Conservation (phyloP, 2,329 filamentous ascomycete genomes). For the Calonectria fujianensis region DNA sequence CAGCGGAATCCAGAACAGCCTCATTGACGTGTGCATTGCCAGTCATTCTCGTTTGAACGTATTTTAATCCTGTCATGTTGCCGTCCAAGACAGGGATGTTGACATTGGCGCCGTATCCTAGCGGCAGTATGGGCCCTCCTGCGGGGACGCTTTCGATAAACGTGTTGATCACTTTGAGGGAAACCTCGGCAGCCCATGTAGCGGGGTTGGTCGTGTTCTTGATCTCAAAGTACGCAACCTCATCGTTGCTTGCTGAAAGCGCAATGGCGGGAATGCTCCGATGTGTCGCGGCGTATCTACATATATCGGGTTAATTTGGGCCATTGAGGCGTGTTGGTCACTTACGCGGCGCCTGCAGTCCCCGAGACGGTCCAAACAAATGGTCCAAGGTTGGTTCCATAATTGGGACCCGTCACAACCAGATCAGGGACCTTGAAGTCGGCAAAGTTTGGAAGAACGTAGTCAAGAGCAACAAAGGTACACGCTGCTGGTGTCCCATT, state of each 20-base stretch:
- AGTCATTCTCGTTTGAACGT: constrained; percentile 68
- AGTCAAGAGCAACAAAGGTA: constrained; percentile 74
- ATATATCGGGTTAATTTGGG: not conserved
- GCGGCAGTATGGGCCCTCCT: constrained; percentile 62
- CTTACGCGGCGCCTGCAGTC: constrained; percentile 66
- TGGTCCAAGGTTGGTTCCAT: constrained; percentile 71
- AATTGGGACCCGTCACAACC: constrained; percentile 74
- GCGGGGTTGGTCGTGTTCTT: constrained; percentile 65
- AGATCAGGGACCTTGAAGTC: constrained; percentile 71
- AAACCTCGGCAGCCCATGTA: constrained; percentile 64
- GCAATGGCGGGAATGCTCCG: constrained; percentile 71
- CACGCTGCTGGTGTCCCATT: constrained; percentile 75
- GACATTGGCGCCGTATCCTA: constrained; percentile 71
- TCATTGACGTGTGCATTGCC: constrained; percentile 69
- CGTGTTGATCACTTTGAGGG: constrained; percentile 65
- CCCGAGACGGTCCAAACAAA: constrained; percentile 73
- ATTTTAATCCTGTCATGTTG: constrained; percentile 63
- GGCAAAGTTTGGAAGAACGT: constrained; percentile 70
- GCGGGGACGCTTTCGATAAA: constrained; percentile 62
- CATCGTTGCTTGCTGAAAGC: constrained; percentile 66
- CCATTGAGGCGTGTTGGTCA: not conserved
- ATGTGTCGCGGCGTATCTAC: constrained; percentile 68
- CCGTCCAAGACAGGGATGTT: constrained; percentile 68
- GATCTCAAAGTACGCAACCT: constrained; percentile 63
- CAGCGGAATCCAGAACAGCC: constrained; percentile 65